phyloP scores from a whole-genome alignment of 768 basidiomycete species.

The Phanerodontia chrysosporium region DNA sequence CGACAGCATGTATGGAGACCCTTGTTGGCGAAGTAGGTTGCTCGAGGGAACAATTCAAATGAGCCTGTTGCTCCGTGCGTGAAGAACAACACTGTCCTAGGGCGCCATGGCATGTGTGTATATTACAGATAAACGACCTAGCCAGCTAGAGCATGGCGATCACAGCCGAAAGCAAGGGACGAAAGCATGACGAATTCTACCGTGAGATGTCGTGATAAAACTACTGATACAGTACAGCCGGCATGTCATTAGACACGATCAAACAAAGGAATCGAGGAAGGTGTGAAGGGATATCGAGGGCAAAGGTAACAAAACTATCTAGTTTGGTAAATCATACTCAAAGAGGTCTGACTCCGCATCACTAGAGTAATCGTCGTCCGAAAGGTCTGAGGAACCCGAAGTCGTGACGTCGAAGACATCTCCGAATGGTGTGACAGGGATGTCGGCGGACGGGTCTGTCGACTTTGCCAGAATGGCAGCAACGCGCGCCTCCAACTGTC shows the following conservation, averaged over 20 bases:
- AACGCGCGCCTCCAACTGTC: conserved; percentile 63
- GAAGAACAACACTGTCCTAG: no score
- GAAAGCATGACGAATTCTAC: neutral
- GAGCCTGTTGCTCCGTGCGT: no score
- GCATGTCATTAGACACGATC: neutral
- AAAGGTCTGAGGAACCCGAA: conserved; percentile 24
- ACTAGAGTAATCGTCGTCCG: conserved; percentile 14
- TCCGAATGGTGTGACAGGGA: conserved; percentile 75
- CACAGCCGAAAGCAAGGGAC: neutral
- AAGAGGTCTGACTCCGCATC: conserved; percentile 32
- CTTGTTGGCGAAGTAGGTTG: no score
- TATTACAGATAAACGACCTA: neutral
- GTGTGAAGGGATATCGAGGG: neutral
- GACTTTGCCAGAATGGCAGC: conserved; percentile 82
- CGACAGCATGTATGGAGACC: no score
- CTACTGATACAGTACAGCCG: neutral
- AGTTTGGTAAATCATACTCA: conserved; percentile 24
- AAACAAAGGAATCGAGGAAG: neutral
- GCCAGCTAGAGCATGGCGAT: neutral
- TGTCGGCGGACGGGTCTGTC: conserved; percentile 48
- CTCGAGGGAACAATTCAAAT: no score
- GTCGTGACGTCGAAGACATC: conserved; percentile 65
- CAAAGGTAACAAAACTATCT: neutral
- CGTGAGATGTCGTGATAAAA: neutral
- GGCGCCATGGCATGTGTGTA: neutral